Evolutionary conservation across 129 eudicot genomes (phyloP).

Genomic region (Lonicera japonica): DNA sequence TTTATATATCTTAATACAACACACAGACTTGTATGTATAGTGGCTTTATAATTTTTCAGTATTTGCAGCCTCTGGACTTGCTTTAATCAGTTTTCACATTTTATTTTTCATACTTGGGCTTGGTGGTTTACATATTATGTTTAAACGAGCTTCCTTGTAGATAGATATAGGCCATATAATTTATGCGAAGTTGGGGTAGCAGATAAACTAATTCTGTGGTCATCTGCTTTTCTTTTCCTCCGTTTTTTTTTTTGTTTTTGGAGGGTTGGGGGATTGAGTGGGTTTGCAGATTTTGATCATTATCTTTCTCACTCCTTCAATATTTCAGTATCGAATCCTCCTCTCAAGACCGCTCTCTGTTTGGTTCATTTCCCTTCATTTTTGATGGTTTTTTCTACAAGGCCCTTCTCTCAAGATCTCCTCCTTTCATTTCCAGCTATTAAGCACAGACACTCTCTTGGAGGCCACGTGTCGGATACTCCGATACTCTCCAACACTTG

Average conservation of each 20-base stretch:
- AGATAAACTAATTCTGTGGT: constrained; percentile 1
- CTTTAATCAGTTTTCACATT: not conserved
- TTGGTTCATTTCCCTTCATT: not conserved
- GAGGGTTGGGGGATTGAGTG: no score
- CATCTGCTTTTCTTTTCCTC: no score
- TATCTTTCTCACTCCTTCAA: no score
- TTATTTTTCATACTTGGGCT: not conserved
- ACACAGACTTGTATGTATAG: constrained; percentile 9
- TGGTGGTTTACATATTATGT: constrained; percentile 9
- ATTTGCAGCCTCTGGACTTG: not conserved
- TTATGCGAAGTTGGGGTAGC: constrained; percentile 6
- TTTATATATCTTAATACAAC: not conserved
- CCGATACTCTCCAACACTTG: no score
- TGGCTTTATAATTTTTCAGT: not conserved
- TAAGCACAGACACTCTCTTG: no score
- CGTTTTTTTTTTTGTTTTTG: no score
- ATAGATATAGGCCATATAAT: constrained; percentile 22
- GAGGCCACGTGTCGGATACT: no score
- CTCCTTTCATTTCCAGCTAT: not conserved
- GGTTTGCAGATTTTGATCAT: no score
- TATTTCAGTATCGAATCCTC: not conserved
- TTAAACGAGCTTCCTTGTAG: constrained; percentile 11
- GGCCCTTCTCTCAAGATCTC: not conserved
- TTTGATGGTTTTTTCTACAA: not conserved
- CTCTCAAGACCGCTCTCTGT: not conserved